phyloP scores from a whole-genome alignment of 306 rosid genomes.

The Malus asiatica region DNA sequence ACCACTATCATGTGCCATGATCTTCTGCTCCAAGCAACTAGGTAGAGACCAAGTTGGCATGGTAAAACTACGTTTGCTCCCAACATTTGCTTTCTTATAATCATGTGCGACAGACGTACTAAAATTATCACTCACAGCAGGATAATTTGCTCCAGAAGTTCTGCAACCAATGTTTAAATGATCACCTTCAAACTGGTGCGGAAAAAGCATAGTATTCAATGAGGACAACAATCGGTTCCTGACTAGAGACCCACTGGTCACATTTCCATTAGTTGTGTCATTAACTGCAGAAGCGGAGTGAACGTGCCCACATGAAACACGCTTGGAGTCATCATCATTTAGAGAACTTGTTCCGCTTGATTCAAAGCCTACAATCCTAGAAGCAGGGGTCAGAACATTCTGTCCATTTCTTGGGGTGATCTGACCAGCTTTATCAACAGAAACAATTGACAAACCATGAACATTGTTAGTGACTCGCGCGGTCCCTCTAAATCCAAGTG shows the following conservation, averaged over 20 bases:
- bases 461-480: constrained; percentile 56
- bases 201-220: constrained; percentile 68
- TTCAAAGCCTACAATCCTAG: constrained; percentile 87
- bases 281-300: constrained; percentile 27
- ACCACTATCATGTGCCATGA: neutral
- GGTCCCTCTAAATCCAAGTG: constrained; percentile 37
- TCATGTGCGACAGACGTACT: constrained; percentile 40
- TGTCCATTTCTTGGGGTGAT: constrained; percentile 41
- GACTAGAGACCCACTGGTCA: constrained; percentile 47
- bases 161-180: constrained; percentile 57
- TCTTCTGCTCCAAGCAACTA: constrained; percentile 46
- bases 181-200: constrained; percentile 57
- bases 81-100: constrained; percentile 86
- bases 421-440: constrained; percentile 32
- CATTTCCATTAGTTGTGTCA: constrained; percentile 32
- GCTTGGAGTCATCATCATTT: constrained; percentile 36
- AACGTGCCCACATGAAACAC: constrained; percentile 26
- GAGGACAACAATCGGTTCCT: constrained; percentile 87
- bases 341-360: constrained; percentile 44
- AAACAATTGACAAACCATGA: constrained; percentile 51
- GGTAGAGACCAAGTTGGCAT: constrained; percentile 45
- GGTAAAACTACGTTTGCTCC: constrained; percentile 37
- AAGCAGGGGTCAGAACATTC: constrained; percentile 53
- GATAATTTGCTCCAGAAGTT: constrained; percentile 22
- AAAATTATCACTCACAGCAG: constrained; percentile 24